Evolutionary conservation across 768 basidiomycete species (phyloP).

Genomic region (Boletus patriciae): DNA sequence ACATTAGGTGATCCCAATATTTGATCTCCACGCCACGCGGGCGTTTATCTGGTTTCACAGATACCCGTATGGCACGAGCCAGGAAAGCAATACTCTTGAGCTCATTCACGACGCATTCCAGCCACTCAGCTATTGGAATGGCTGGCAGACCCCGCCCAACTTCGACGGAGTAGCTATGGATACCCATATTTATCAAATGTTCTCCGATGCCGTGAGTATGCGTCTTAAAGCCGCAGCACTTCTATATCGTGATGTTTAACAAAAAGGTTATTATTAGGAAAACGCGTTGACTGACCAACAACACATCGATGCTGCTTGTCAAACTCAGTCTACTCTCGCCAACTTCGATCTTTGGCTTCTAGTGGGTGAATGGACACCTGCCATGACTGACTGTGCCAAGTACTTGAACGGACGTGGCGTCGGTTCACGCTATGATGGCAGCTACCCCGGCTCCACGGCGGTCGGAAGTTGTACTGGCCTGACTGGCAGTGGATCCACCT

Average conservation of each 20-base stretch:
- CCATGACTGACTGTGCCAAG: slow-evolving; percentile 62
- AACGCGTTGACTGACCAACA: slow-evolving; percentile 47
- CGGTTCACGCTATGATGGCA: slow-evolving; percentile 54
- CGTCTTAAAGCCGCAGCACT: background rate
- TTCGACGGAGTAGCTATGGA: slow-evolving; percentile 74
- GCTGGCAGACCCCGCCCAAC: slow-evolving; percentile 53
- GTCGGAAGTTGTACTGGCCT: slow-evolving; percentile 74
- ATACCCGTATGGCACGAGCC: slow-evolving; percentile 44
- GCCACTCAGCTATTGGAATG: slow-evolving; percentile 65
- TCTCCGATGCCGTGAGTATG: slow-evolving; percentile 52
- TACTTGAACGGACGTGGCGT: slow-evolving; percentile 76
- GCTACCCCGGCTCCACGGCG: slow-evolving; percentile 30
- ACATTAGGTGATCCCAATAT: slow-evolving; percentile 51
- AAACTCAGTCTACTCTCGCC: slow-evolving; percentile 43
- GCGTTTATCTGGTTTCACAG: slow-evolving; percentile 21
- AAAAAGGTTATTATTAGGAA: slow-evolving; percentile 38
- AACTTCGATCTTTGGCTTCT: slow-evolving; percentile 71
- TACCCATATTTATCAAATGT: slow-evolving; percentile 79
- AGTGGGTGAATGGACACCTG: slow-evolving; percentile 88
- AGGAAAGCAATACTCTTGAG: slow-evolving; percentile 56
- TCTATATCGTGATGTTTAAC: background rate
- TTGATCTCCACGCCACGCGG: background rate
- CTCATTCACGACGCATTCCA: slow-evolving; percentile 83
- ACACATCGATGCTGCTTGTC: slow-evolving; percentile 65
- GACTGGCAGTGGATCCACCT: slow-evolving; percentile 73